Base-by-base conservation (phyloP, 257 asterid species). In the Plectranthus barbatus region DNA sequence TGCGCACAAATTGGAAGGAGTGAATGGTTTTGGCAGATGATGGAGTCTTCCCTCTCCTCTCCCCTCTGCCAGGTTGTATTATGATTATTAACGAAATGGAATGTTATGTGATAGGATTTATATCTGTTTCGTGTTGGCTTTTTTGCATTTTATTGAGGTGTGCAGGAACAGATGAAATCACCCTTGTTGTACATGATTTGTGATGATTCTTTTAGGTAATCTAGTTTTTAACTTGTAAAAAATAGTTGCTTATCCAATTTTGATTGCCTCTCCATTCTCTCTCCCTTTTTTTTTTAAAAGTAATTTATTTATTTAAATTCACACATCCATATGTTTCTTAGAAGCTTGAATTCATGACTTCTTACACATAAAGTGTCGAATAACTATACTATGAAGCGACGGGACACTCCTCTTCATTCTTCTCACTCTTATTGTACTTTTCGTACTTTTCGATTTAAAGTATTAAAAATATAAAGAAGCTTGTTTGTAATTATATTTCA, bases 171-270 rank as follows among this genome's bases (percentile, higher is more conserved):
- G n/a, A n/a, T n/a, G n/a, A 47, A 55, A 52, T 41, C 65, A 67
- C 72, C 74, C 79, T 76, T 83, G 86, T 85, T 87, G 97, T 87
- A 85, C 75, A 82, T 87, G 94, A 72, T 81, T 76, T 77, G 84
- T 77, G 83, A 72, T 74, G 37, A 78, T 69, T 82, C 79, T 75
- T 83, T 76, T 80, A 82, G 87, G 86, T 54, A 46, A 49, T 62
- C 64, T 77, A 84, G 84, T 70, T 56, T 40, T 66, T 76, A 77
- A 83, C 72, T 71, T 83, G 81, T 76, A 87, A 73, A 68, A 36
- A 64, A 63, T 76, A 79, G 85, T 66, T 69, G 72, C 52, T 68
- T 68, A 51, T 79, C 82, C 77, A 74, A 76, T 80, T 45, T 39
- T 41, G 33, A n/a, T 23, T 42, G 46, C 20, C 54, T 33, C 4